Base-by-base conservation (phyloP, 106 monocot genomes). In the Allium fistulosum region DNA sequence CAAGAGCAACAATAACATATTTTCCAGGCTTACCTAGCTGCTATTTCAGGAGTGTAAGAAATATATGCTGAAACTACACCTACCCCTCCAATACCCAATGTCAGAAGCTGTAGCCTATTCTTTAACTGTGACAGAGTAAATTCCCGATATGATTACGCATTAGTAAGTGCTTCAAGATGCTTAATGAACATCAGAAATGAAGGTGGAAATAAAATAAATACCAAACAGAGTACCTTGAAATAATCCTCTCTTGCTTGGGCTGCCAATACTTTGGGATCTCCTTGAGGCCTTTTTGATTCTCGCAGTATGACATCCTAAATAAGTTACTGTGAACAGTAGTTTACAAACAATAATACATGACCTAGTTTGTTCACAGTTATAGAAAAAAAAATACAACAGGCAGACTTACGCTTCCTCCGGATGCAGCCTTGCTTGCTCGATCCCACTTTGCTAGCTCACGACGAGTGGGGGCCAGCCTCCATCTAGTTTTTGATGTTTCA, bases 401-500 rank as follows among this genome's bases (percentile, higher is more conserved):
- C 58, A 58, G 8, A 85, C 83, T 83, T 87, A 93, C 97, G 73
- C 51, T 99, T 48, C 92, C 97, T 12, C 92, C 86, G 28, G 84
- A 87, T 59, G 87, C 73, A 67, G 84, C 92, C 79, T 84, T 99
- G 72, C 14, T 81, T 59, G 82, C 97, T 10, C 84, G 66, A 53
- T 87, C 89, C 97, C 97, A 99, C 68, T 87, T 92, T 16, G 80
- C 87, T 71, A 85, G 92, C 59, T 99, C 89, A 60, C 83, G 66
- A 18, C 84, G 65, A 26, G 92, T 99, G 7, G 97, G 92, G 4
- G 75, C 92, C 65, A 90, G 74, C 62, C 90, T 87, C 97, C 97
- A 99, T 71, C 77, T 84, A 26, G 92, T 82, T 17, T 82, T 72
- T n/a, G 75, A 26, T 26, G 78, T 59, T 65, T 62, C 77, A 59